These are phyloP conservation scores for Chytriomyces confervae DNA, from an alignment of 192 early-diverging fungal species.

Conservation along the genomic window DNA sequence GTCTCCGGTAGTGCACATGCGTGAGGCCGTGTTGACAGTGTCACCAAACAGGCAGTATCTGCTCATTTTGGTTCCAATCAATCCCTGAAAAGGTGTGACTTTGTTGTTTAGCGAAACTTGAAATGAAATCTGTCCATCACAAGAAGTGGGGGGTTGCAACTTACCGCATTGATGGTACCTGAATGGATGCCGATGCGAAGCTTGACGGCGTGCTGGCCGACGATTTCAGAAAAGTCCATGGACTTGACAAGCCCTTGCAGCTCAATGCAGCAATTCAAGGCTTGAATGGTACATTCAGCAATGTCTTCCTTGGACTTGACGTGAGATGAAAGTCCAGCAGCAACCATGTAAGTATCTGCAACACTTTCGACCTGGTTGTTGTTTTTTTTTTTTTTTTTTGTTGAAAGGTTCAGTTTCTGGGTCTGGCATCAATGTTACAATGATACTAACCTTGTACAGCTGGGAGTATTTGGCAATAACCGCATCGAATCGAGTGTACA, in stretches of 20 bases:
- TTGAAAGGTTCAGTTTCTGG: not conserved
- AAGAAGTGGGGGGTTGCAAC: not conserved
- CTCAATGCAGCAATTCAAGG: constrained; percentile 5
- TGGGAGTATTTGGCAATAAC: constrained; percentile 7
- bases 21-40: constrained; percentile 43
- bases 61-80: constrained; percentile 49
- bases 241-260: not conserved
- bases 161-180: constrained; percentile 33
- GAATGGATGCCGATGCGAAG: constrained; percentile 43
- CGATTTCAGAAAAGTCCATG: constrained; percentile 8
- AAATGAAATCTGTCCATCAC: not conserved
- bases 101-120: not conserved
- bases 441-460: constrained; percentile 16
- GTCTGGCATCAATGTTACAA: not conserved
- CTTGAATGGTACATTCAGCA: not conserved
- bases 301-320: constrained; percentile 10
- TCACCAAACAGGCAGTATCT: constrained; percentile 50
- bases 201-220: constrained; percentile 20
- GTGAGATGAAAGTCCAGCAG: not conserved
- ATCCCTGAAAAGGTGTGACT: constrained; percentile 24
- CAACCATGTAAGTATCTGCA: constrained; percentile 26
- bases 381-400: not conserved
- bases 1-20: constrained; percentile 43
- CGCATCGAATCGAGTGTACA: constrained; percentile 26
- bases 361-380: constrained; percentile 9